Evolutionary conservation across 306 rosid species (phyloP).

Genomic region (Myrica gale): DNA sequence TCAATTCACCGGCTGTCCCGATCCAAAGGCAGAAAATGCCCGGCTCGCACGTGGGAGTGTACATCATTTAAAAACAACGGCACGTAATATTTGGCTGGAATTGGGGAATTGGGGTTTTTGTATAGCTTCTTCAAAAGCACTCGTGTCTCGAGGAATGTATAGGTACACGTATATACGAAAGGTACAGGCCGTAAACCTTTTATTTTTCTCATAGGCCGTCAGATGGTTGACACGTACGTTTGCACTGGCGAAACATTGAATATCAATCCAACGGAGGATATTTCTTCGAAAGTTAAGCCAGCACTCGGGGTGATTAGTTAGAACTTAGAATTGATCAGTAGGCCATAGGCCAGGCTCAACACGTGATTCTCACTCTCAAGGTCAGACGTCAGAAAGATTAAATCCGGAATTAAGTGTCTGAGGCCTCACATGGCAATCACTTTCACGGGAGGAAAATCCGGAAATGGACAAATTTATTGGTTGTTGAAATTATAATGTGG

Average conservation of each 20-base stretch:
- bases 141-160: not conserved
- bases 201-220: too few relatives aligned
- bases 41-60: conserved; percentile 17
- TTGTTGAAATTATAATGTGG: too few relatives aligned
- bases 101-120: not conserved
- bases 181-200: not conserved
- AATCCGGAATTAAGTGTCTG: too few relatives aligned
- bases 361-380: too few relatives aligned
- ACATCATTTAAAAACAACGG: conserved; percentile 18
- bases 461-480: not conserved
- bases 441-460: not conserved
- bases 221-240: not conserved
- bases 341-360: not conserved
- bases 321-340: too few relatives aligned
- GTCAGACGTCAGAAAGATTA: too few relatives aligned
- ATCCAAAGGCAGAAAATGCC: conserved; percentile 17
- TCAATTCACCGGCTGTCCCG: not conserved
- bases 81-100: conserved; percentile 28
- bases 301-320: too few relatives aligned
- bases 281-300: not conserved
- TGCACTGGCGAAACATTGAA: not conserved
- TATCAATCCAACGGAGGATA: not conserved
- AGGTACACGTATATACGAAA: not conserved
- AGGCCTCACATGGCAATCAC: not conserved
- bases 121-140: not conserved